Evolutionary conservation across 495 filamentous ascomycete species (phyloP), one percentile per base, ranked within the genome.

Genomic region (Aspergillus ellipticus): DNA sequence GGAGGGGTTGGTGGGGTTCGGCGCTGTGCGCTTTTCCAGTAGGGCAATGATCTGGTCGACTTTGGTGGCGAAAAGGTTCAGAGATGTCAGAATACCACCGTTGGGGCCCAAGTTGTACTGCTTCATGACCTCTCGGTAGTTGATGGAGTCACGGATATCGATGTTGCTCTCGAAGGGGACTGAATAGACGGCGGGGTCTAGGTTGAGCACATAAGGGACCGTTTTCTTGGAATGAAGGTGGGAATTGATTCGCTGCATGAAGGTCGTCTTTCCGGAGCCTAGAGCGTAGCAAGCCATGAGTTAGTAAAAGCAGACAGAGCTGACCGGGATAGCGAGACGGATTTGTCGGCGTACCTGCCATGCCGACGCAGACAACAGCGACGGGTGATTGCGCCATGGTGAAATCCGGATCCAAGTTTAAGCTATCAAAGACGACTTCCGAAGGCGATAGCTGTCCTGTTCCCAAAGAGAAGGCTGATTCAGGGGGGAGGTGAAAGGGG

Each of bases 91-190:
- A 61, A 99, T 97, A n/a, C 92, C 94, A 31, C 94, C 94, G 75
- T 98, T 98, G 4, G 94, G 94, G 0, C 94, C 94, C 0, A 99
- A 84, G 64, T 96, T 96, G 79, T 97, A 97, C 67, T 96, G 89
- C 70, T 89, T 90, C 94, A 99, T 99, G 58, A 99, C 94, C 71
- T 99, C 93, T 70, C 96, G 95, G 81, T 99, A 99, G 76, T 99
- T 96, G 66, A 99, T 90, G 24, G 87, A 92, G 72, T 99, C 95
- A 55, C 95, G 90, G 64, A 99, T 99, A 71, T 99, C 94, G 77
- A 99, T 97, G 73, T 99, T 97, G 74, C 84, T 84, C 56, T 96
- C 90, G 71, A 97, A 99, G n/a, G 94, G 95, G n/a, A 97, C 87
- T 54, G 84, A 88, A 55, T 88, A 83, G 26, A 99, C 93, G 35